Evolutionary conservation across 1,139 yeast species (phyloP).

Genomic region (Saccharomyces hybrid): DNA sequence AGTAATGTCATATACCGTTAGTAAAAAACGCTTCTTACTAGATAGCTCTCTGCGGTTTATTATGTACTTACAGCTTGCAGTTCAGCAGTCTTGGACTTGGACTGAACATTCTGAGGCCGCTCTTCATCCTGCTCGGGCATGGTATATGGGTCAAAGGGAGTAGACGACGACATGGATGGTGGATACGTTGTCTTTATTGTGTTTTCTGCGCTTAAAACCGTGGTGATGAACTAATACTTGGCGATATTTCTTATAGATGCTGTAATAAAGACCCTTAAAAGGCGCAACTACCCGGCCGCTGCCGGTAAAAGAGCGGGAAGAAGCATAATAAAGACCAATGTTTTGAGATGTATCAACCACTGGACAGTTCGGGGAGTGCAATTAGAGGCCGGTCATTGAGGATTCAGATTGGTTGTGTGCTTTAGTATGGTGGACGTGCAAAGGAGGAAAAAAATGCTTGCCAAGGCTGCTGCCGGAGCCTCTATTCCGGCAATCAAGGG

Average conservation of each 20-base stretch:
- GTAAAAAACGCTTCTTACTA: not conserved
- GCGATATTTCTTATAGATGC: not conserved
- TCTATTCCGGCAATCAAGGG: slow-evolving; percentile 15
- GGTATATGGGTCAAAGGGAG: slow-evolving; percentile 84
- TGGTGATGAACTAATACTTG: not conserved
- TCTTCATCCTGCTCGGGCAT: slow-evolving; percentile 43
- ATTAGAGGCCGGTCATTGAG: not conserved
- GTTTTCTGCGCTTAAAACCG: not conserved
- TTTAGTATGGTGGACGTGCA: not conserved
- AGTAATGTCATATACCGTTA: not conserved
- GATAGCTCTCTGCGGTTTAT: not conserved
- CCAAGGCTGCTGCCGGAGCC: slow-evolving; percentile 27
- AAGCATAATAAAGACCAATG: not conserved
- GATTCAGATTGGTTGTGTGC: not conserved
- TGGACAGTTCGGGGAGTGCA: not conserved
- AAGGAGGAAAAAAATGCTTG: slow-evolving; percentile 14
- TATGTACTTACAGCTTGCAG: slow-evolving; percentile 47
- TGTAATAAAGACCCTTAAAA: not conserved
- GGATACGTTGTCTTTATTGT: not conserved
- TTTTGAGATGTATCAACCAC: not conserved
- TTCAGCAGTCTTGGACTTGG: slow-evolving; percentile 67
- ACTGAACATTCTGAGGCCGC: slow-evolving; percentile 29
- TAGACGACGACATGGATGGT: slow-evolving; percentile 58
- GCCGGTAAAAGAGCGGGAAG: not conserved
- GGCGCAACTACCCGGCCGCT: not conserved